phyloP scores from a whole-genome alignment of 2,329 filamentous ascomycete species.

The Fusarium chlamydosporum region DNA sequence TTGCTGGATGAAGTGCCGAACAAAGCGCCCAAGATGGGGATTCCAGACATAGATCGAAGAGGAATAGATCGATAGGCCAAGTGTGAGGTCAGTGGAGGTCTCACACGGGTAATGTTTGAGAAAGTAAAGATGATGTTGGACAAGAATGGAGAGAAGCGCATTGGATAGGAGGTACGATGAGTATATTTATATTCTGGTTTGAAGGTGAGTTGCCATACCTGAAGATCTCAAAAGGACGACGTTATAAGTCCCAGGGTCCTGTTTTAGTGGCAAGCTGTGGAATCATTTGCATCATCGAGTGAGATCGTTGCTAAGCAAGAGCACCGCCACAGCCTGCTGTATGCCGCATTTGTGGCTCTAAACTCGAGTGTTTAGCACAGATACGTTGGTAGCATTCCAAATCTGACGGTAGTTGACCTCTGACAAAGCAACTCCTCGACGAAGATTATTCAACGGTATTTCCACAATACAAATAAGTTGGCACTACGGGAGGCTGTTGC shows the following conservation, averaged over 20 bases:
- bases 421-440: background rate
- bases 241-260: conserved; percentile 19
- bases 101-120: conserved; percentile 60
- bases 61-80: conserved; percentile 49
- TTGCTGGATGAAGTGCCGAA: conserved; percentile 74
- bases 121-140: conserved; percentile 64
- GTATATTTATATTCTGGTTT: conserved; percentile 33
- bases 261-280: conserved; percentile 39
- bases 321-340: conserved; percentile 36
- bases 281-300: conserved; percentile 51
- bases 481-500: background rate
- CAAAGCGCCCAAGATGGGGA: conserved; percentile 83
- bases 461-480: background rate
- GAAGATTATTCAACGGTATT: conserved; percentile 12
- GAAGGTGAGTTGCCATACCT: conserved; percentile 3
- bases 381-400: conserved; percentile 26
- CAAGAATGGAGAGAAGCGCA: conserved; percentile 66
- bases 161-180: conserved; percentile 46
- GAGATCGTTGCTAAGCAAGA: conserved; percentile 11
- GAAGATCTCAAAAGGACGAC: conserved; percentile 6
- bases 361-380: background rate
- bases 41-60: conserved; percentile 76
- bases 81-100: conserved; percentile 50
- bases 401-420: background rate
- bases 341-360: conserved; percentile 13